These are phyloP conservation scores for Saturnispora gosingensis DNA, from an alignment of 805 yeast species.

Conservation along the genomic window DNA sequence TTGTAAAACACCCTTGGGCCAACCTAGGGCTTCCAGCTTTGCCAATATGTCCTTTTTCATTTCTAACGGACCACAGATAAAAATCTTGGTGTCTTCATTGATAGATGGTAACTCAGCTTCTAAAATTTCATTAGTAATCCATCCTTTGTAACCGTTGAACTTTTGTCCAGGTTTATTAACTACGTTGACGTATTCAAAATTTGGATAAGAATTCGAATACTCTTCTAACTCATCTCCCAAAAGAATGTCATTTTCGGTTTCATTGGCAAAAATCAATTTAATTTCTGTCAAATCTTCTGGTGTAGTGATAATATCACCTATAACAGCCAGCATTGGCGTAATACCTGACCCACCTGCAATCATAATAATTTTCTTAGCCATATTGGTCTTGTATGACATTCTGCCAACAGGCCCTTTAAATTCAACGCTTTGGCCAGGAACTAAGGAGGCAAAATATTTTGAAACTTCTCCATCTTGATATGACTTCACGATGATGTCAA, in stretches of 20 bases:
- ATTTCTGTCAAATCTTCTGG: constrained; percentile 57
- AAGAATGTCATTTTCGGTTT: constrained; percentile 67
- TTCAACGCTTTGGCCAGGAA: constrained; percentile 55
- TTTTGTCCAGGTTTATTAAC: constrained; percentile 38
- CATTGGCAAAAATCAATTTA: constrained; percentile 60
- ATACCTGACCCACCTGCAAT: constrained; percentile 86
- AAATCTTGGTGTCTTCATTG: constrained; percentile 41
- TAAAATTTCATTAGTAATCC: constrained; percentile 50
- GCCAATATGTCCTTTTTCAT: constrained; percentile 48
- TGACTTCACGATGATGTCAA: constrained; percentile 70
- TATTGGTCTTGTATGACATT: constrained; percentile 47
- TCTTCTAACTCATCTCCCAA: constrained; percentile 67
- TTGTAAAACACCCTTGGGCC: constrained; percentile 32
- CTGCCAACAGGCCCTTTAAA: constrained; percentile 78
- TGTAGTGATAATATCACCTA: constrained; percentile 59
- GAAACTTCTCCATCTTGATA: constrained; percentile 66
- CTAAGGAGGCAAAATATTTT: constrained; percentile 52
- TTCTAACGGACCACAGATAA: constrained; percentile 68
- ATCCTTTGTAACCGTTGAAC: constrained; percentile 60
- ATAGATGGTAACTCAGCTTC: constrained; percentile 44
- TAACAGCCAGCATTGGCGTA: constrained; percentile 80
- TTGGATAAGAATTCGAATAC: constrained; percentile 52
- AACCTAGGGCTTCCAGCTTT: constrained; percentile 51
- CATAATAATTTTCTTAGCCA: constrained; percentile 55
- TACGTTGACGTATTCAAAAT: constrained; percentile 51